Evolutionary conservation across 805 yeast species (phyloP), one percentile per base, ranked within the genome.

Genomic region (Kodamaea jinghongensis): DNA sequence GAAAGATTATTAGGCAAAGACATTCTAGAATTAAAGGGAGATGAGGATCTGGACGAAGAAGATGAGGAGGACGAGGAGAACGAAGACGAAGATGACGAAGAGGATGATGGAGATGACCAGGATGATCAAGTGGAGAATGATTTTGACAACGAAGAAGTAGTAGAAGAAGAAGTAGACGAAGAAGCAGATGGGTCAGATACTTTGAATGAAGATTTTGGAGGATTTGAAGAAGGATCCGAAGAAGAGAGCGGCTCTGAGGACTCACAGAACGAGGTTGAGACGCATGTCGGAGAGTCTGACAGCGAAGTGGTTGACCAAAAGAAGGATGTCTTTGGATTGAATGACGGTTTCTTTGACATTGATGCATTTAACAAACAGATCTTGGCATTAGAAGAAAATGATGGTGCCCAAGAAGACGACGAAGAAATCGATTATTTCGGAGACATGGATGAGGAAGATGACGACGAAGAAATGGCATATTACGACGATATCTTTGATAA

Each of bases 271-370:
- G 60, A 49, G 8, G 55, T 46, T 9, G 54, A 49, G 36, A 42
- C 45, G 31, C 44, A 36, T 28, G 43, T 35, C 17, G 20, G 20
- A 11, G 33, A 38, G 11, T 35, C 42, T 6, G 48, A 45, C 14
- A 6, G 7, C 7, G 40, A 27, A n/a, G 45, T 37, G 31, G 25
- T 20, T 8, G 43, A 31, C 13, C 28, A 17, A 9, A 26, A 11
- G 17, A 69, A 71, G 29, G 86, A 81, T 51, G 72, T 64, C 2
- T 76, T 73, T 51, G 91, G 89, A 1, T 70, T 90, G 22, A 86
- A 90, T 55, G 95, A 87, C 52, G 86, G 80, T 5, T 83, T 89
- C 50, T 91, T 91, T 56, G 80, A 86, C 44, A 78, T 91, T 30
- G 95, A 88, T 48, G 86, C 84, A 39, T 91, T 86, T 67, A 86